phyloP scores from a whole-genome alignment of 352 stramenopile genomes.

The Phytophthora meadii region DNA sequence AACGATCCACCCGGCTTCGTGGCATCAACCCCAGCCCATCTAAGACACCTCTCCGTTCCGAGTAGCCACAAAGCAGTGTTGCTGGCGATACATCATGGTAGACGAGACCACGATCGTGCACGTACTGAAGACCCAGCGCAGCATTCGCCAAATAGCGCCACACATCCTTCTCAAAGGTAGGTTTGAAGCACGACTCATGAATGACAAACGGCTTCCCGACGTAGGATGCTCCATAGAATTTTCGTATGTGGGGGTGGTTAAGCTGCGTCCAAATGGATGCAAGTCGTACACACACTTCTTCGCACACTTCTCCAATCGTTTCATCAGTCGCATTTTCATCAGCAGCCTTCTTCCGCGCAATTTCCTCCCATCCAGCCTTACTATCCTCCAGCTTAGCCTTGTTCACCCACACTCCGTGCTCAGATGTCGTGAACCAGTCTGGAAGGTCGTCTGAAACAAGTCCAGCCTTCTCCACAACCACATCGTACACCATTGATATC shows the following conservation, averaged over 20 bases:
- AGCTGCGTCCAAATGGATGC: slow-evolving; percentile 37
- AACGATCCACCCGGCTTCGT: slow-evolving; percentile 25
- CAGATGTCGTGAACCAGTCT: slow-evolving; percentile 42
- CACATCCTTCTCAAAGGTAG: slow-evolving; percentile 36
- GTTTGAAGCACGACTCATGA: slow-evolving; percentile 32
- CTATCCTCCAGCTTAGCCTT: slow-evolving; percentile 35
- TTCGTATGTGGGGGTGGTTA: slow-evolving; percentile 39
- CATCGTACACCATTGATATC: slow-evolving; percentile 38
- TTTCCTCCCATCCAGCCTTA: slow-evolving; percentile 23
- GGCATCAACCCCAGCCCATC: slow-evolving; percentile 31
- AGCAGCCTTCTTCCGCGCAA: slow-evolving; percentile 9
- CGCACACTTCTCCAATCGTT: slow-evolving; percentile 22
- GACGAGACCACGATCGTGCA: slow-evolving; percentile 39
- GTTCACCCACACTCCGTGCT: slow-evolving; percentile 38
- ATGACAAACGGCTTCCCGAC: slow-evolving; percentile 43
- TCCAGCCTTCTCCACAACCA: slow-evolving; percentile 21
- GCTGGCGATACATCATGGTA: slow-evolving; percentile 29
- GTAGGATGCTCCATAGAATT: slow-evolving; percentile 44
- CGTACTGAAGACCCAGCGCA: slow-evolving; percentile 42
- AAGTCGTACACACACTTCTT: slow-evolving; percentile 33
- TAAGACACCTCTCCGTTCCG: slow-evolving; percentile 29
- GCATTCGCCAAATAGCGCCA: slow-evolving; percentile 35
- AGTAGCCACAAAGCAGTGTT: slow-evolving; percentile 30
- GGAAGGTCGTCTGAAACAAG: slow-evolving; percentile 32
- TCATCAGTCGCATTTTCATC: slow-evolving; percentile 24